A percentile compares a stretch with the other conserved stretches of the same genome.
Evolutionary conservation across 345 rosid genomes (phyloP).

Genomic region (Abelmoschus esculentus): DNA sequence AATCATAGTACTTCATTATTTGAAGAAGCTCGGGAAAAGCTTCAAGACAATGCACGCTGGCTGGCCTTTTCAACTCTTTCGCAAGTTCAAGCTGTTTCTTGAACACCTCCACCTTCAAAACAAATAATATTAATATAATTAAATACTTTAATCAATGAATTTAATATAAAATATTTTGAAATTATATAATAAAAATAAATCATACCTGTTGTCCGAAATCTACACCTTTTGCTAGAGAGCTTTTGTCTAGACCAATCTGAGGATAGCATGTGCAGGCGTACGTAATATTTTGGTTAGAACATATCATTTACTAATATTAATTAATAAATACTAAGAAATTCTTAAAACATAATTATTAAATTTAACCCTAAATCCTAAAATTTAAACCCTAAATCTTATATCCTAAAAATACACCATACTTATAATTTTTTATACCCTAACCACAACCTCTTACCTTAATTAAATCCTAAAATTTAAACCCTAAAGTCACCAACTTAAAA

Average conservation of each 20-base stretch:
- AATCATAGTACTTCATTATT: constrained; percentile 49
- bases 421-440: too few relatives aligned
- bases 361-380: too few relatives aligned
- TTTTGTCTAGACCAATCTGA: constrained; percentile 72
- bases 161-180: background rate
- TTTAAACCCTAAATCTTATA: too few relatives aligned
- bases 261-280: background rate
- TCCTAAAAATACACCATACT: too few relatives aligned
- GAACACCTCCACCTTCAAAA: constrained; percentile 54
- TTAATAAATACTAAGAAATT: too few relatives aligned
- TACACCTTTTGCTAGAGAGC: background rate
- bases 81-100: constrained; percentile 80
- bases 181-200: too few relatives aligned
- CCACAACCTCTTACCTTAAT: too few relatives aligned
- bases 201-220: constrained; percentile 67
- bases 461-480: too few relatives aligned
- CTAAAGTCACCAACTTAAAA: too few relatives aligned
- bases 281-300: background rate
- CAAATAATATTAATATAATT: background rate
- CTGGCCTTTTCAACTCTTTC: constrained; percentile 47
- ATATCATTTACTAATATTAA: too few relatives aligned
- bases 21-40: constrained; percentile 79
- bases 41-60: constrained; percentile 55
- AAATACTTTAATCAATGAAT: too few relatives aligned
- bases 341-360: too few relatives aligned